phyloP scores from a whole-genome alignment of 2,329 filamentous ascomycete species.

The Cladosporium sp. region DNA sequence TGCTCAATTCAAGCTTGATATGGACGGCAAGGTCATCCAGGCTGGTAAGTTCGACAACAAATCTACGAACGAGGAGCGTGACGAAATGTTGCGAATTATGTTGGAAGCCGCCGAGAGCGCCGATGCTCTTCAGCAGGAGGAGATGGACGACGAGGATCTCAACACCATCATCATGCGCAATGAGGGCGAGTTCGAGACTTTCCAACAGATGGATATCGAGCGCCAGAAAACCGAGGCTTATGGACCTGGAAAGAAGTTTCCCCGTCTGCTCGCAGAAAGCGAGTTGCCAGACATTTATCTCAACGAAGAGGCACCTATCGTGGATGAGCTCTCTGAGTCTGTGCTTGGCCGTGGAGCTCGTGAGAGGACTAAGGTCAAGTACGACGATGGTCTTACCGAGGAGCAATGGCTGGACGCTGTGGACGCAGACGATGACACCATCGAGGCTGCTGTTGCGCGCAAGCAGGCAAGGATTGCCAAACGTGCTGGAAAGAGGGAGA shows the following conservation, averaged over 20 bases:
- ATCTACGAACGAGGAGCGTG: slow-evolving; percentile 95
- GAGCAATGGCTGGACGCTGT: slow-evolving; percentile 99
- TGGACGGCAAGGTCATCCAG: slow-evolving; percentile 99
- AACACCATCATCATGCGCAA: slow-evolving; percentile 90
- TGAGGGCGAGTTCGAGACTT: slow-evolving; percentile 71
- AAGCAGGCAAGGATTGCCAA: slow-evolving; percentile 83
- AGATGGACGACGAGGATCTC: slow-evolving; percentile 97
- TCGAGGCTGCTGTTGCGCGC: slow-evolving; percentile 86
- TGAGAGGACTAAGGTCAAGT: slow-evolving; percentile 90
- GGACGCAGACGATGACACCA: slow-evolving; percentile 90
- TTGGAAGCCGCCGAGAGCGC: slow-evolving; percentile 73
- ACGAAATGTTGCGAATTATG: slow-evolving; percentile 91
- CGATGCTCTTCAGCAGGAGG: slow-evolving; percentile 77
- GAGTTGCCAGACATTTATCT: slow-evolving; percentile 95
- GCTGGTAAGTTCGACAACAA: slow-evolving; percentile 99
- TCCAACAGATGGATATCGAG: slow-evolving; percentile 80
- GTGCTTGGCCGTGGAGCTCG: slow-evolving; percentile 82
- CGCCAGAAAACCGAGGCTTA: slow-evolving; percentile 64
- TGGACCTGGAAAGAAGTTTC: slow-evolving; percentile 64
- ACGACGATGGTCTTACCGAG: slow-evolving; percentile 95
- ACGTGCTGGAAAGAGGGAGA: slow-evolving; percentile 71
- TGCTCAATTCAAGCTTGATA: slow-evolving; percentile 95
- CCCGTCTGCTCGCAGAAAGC: slow-evolving; percentile 79
- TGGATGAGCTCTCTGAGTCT: slow-evolving; percentile 70
- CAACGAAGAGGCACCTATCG: slow-evolving; percentile 74